Percentiles rank a stretch among this genome's conserved stretches.
Evolutionary conservation across 2,329 filamentous ascomycete genomes (phyloP).

Genomic region (Dryadomyces quercivorus): DNA sequence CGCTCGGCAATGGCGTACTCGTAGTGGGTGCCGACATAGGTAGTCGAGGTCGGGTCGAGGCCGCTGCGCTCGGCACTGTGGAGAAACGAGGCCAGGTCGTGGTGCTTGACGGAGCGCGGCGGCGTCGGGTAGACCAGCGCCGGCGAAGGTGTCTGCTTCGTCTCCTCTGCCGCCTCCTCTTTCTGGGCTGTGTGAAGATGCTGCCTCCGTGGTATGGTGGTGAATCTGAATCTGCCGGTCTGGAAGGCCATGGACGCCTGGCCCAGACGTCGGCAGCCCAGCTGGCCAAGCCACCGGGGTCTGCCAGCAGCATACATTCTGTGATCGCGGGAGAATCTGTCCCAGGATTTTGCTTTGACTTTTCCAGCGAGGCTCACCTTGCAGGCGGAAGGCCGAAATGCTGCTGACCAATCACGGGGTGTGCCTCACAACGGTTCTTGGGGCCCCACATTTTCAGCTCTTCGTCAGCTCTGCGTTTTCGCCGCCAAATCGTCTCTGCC

Average conservation of each 20-base stretch:
- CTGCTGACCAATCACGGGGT: neutral
- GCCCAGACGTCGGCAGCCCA: neutral
- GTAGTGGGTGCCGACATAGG: constrained; percentile 63
- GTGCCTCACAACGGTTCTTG: neutral
- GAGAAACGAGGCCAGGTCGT: constrained; percentile 52
- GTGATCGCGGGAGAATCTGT: neutral
- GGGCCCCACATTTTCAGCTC: neutral
- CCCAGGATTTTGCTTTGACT: too few relatives aligned
- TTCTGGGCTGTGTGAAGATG: neutral
- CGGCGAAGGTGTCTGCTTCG: neutral
- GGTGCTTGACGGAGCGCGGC: constrained; percentile 36
- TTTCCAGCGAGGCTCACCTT: neutral
- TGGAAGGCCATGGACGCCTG: neutral
- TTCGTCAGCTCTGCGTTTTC: neutral
- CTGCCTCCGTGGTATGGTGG: neutral
- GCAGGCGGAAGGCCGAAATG: neutral
- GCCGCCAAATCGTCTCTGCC: neutral
- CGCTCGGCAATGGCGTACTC: constrained; percentile 55
- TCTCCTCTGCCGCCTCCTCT: neutral
- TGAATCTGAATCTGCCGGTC: neutral
- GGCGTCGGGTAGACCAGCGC: constrained; percentile 31
- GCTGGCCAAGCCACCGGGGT: neutral
- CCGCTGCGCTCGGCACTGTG: constrained; percentile 45
- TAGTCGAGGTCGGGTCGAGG: constrained; percentile 42
- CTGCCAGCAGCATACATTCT: neutral